A percentile compares a stretch with the other conserved stretches of the same genome.
Conservation (phyloP, 2,329 filamentous ascomycete genomes). For the Colletotrichum chlorophyti region DNA sequence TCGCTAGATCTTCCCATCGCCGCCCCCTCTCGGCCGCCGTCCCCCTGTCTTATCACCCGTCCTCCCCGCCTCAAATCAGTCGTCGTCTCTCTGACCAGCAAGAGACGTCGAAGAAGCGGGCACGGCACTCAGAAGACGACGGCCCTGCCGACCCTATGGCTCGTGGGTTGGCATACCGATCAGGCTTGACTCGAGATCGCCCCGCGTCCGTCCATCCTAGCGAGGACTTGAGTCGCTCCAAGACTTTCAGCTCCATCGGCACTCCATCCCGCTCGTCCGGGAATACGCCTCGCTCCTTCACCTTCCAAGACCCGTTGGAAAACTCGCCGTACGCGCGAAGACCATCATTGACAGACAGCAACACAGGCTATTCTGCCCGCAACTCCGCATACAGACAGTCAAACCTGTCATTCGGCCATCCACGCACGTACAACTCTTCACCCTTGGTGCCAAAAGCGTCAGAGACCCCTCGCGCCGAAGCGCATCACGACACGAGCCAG, state of each 20-base stretch:
- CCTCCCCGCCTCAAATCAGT: constrained; percentile 57
- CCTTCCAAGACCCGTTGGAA: constrained; percentile 51
- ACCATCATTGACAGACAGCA: constrained; percentile 57
- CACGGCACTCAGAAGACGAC: constrained; percentile 49
- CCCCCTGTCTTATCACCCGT: constrained; percentile 52
- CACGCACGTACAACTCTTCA: constrained; percentile 63
- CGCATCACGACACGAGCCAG: constrained; percentile 44
- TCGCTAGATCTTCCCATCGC: constrained; percentile 53
- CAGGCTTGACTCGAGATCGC: constrained; percentile 48
- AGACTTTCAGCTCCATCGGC: constrained; percentile 36
- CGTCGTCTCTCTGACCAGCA: constrained; percentile 66
- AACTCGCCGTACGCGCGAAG: constrained; percentile 36
- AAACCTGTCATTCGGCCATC: constrained; percentile 44
- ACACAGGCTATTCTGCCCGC: constrained; percentile 47
- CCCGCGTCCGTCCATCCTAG: constrained; percentile 45
- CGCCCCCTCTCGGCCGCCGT: constrained; percentile 61
- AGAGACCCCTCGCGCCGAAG: constrained; percentile 45
- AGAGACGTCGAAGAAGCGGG: constrained; percentile 48
- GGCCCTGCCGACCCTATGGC: constrained; percentile 45
- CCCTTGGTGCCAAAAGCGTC: constrained; percentile 58
- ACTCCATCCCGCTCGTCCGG: constrained; percentile 47
- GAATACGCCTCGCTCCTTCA: constrained; percentile 55
- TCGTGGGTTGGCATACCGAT: constrained; percentile 53
- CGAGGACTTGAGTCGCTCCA: constrained; percentile 44
- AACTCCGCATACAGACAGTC: constrained; percentile 51